Evolutionary conservation across 176 grass and related monocot genomes (phyloP).

Genomic region (Cymbopogon citratus): DNA sequence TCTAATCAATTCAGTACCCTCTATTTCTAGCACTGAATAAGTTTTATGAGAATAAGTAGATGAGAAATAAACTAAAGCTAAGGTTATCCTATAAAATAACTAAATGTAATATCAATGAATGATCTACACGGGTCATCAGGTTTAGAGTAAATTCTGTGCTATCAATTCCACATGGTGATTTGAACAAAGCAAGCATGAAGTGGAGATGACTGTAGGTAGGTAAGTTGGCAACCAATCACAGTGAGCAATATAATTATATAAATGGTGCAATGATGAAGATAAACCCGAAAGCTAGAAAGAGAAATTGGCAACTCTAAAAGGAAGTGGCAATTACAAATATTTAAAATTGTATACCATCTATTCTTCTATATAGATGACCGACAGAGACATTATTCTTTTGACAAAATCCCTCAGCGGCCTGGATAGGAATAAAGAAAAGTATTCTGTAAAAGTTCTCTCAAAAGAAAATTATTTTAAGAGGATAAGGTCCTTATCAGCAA

Average conservation of each 20-base stretch:
- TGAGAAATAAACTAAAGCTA: constrained; percentile 1
- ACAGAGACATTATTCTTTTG: constrained; percentile 66
- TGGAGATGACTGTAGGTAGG: neutral
- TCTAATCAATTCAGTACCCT: neutral
- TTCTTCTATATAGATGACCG: constrained; percentile 57
- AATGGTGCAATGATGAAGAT: neutral
- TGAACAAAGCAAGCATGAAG: neutral
- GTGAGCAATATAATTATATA: neutral
- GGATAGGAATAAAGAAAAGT: constrained; percentile 43
- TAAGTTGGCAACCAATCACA: neutral
- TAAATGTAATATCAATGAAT: neutral
- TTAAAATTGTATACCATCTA: constrained; percentile 50
- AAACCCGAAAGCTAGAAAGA: neutral
- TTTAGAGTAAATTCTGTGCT: neutral
- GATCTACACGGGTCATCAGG: neutral
- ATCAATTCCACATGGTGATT: neutral
- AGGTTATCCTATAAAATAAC: neutral
- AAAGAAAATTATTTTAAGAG: constrained; percentile 24
- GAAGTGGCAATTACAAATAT: neutral
- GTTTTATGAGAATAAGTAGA: constrained; percentile 23
- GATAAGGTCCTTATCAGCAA: constrained; percentile 22
- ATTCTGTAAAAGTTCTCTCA: constrained; percentile 33
- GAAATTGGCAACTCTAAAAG: neutral
- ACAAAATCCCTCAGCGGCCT: constrained; percentile 93
- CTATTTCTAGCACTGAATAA: neutral